A percentile compares a stretch with the other conserved stretches of the same genome.
phyloP scores from a whole-genome alignment of 768 basidiomycete species.

The Xerocomus brunneocitrinus region DNA sequence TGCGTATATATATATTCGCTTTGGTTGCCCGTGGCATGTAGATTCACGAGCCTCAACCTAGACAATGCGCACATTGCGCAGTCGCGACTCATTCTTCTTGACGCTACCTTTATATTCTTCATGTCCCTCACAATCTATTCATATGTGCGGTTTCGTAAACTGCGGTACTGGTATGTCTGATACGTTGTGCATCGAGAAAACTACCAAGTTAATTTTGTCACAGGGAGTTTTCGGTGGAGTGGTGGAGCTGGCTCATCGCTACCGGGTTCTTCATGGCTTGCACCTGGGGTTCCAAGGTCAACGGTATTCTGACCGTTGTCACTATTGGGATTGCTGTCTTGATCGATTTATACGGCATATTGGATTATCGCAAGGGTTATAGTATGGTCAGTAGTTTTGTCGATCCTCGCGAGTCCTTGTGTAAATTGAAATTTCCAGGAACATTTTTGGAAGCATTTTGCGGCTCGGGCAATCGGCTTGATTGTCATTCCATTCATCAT shows the following conservation, averaged over 20 bases:
- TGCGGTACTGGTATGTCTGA: constrained; percentile 71
- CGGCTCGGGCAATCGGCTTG: constrained; percentile 76
- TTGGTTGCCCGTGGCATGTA: not conserved
- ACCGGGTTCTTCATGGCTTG: constrained; percentile 95
- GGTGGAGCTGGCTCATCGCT: constrained; percentile 92
- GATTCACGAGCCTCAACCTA: constrained; percentile 30
- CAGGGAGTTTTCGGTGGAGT: constrained; percentile 82
- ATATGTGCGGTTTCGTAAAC: constrained; percentile 91
- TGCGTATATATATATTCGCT: constrained; percentile 35
- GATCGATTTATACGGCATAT: constrained; percentile 90
- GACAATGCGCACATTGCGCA: constrained; percentile 97
- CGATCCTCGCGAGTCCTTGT: not conserved
- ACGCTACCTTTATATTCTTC: constrained; percentile 93
- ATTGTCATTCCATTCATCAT: constrained; percentile 86
- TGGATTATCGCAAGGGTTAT: constrained; percentile 78
- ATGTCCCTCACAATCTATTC: constrained; percentile 90
- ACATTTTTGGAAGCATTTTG: constrained; percentile 85
- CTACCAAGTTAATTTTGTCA: constrained; percentile 2
- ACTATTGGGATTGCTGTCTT: constrained; percentile 88
- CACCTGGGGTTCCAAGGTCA: constrained; percentile 97
- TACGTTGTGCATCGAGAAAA: not conserved
- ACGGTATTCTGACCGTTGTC: constrained; percentile 86
- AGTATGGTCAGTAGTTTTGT: constrained; percentile 54
- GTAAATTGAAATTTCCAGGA: constrained; percentile 45
- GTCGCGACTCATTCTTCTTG: constrained; percentile 93